Evolutionary conservation across 2,329 filamentous ascomycete species (phyloP), one percentile per base, ranked within the genome.

Genomic region (Microascus cirrosus): DNA sequence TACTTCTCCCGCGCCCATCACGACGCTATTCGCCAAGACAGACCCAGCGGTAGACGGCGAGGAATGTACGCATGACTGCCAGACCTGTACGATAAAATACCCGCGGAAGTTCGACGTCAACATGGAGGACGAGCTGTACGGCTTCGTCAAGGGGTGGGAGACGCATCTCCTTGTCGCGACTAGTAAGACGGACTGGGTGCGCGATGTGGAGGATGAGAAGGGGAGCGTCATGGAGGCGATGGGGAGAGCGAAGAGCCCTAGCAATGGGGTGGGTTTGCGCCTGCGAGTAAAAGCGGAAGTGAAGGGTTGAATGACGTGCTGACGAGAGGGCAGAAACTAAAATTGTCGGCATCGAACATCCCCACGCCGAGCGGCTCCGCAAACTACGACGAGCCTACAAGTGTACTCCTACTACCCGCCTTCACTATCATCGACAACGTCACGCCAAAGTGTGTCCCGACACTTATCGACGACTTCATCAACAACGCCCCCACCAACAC

Each of bases 111-210:
- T 86, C 73, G 84, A 85, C 66, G 83, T 96, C 58, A 88, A 97
- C 59, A 81, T 87, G 69, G 74, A 79, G 7, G 90, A 96, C 68
- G 76, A 85, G 65, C 74, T 99, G 54, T 97, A 95, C 68, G 94
- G 93, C 1, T 78, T 88, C 60, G 82, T 96, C 61, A 89, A 90
- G 67, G 90, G 85, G 39, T 97, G 90, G 88, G 86, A 83, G 66
- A 94, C 91, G 22, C 94, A 99, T 72, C 69, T 96, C 61, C 76
- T 99, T 35, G 90, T 97, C 18, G 94, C 90, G 25, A 99, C 94
- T n/a, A 90, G 91, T 61, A 96, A 96, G 81, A 81, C 86, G 28
- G 94, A 99, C 72, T 99, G 94, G 94, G 87, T 93, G 67, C 76
- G 89, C 60, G 87, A 95, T 74, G 89, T 96, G 53, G 84, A 82